Base-by-base conservation (phyloP, 306 rosid genomes). In the Abrus precatorius region DNA sequence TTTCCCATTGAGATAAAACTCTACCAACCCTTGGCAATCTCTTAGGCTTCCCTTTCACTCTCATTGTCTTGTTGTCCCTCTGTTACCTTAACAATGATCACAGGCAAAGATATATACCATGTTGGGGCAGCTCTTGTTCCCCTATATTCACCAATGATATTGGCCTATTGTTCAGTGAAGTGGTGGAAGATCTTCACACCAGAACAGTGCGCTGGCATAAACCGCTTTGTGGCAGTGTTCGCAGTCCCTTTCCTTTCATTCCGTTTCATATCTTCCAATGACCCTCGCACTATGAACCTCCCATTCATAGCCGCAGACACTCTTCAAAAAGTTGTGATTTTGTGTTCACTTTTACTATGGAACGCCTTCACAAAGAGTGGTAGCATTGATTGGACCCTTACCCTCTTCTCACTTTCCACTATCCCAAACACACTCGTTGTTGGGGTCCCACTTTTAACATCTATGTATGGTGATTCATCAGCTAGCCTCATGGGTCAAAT, bases 361-460 rank as follows among this genome's bases (percentile, higher is more conserved):
- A 38, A 41, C 2, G 1, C 57, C n/a, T 52, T 73, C 60, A 82
- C 85, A 0, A 75, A 69, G 27, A 79, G 56, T 0, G 93, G 95
- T 1, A 82, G 48, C 59, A 77, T 89, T 0, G 97, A 92, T 49
- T 92, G 93, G 95, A 80, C 75, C 70, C 86, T 92, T 49, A 89
- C 95, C 0, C 90, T 92, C 6, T 92, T 92, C 82, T 92, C 97
- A 0, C 93, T 92, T 27, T 90, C 92, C 4, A 83, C 97, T 2
- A 85, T 92, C 2, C 93, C 95, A 7, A 92, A 92, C 90, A 92
- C 97, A 0, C 89, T 92, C 4, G 87, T 92, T 7, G 85, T 92
- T 83, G 97, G 97, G 0, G 86, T 89, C 27, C 95, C 97, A 0
- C 87, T 92, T 5, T 44, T 92, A 4, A 84, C 80, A 5, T 93